Conservation (phyloP, 2,329 filamentous ascomycete species). For the Tolypocladium tropicale region DNA sequence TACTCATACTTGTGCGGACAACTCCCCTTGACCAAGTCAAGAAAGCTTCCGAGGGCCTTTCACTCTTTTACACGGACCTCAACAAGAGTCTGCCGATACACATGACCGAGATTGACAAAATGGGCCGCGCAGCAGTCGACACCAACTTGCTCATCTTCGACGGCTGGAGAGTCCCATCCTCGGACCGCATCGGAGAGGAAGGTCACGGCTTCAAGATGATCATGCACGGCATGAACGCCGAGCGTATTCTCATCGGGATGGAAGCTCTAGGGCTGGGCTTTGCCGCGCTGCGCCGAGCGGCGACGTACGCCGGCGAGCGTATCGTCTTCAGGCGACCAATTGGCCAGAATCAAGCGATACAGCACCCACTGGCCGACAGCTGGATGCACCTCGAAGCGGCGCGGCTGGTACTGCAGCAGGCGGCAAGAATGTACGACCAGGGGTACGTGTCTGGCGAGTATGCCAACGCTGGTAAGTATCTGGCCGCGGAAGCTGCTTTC, state of each 20-base stretch:
- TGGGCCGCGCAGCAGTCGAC: constrained; percentile 74
- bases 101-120: constrained; percentile 68
- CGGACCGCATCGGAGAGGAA: constrained; percentile 59
- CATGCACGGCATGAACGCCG: constrained; percentile 71
- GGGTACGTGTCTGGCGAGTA: constrained; percentile 49
- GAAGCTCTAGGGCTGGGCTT: constrained; percentile 76
- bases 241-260: constrained; percentile 64
- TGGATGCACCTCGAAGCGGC: constrained; percentile 57
- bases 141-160: constrained; percentile 86
- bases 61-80: constrained; percentile 71
- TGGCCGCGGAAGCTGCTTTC: constrained; percentile 56
- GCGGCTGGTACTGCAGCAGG: constrained; percentile 55
- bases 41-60: constrained; percentile 64
- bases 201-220: constrained; percentile 72
- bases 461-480: constrained; percentile 47
- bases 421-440: constrained; percentile 50
- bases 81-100: constrained; percentile 51
- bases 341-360: constrained; percentile 54
- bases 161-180: constrained; percentile 57
- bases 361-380: constrained; percentile 54
- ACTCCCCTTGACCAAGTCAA: constrained; percentile 55
- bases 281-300: constrained; percentile 52
- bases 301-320: constrained; percentile 55
- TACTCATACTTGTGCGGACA: constrained; percentile 73
- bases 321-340: constrained; percentile 56